Base-by-base conservation (phyloP, 2,329 filamentous ascomycete genomes). In the Triangularia verruculosa region DNA sequence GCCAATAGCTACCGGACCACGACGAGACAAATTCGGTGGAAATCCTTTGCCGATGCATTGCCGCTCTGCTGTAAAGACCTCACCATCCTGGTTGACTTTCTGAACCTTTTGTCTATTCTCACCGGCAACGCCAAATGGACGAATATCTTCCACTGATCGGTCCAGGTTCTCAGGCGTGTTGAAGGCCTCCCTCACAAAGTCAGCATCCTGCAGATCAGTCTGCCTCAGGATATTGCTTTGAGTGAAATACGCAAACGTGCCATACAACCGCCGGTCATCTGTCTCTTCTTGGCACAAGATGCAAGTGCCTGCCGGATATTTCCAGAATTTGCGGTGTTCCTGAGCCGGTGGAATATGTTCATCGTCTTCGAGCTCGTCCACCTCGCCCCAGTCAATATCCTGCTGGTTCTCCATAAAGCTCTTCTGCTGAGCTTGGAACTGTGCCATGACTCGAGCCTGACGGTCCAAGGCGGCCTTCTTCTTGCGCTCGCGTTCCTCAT, bases 241-340 rank as follows among this genome's bases (percentile, higher is more conserved):
- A 20, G 88, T 91, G 64, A 99, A 84, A 70, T 96, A 87, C 2
- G 92, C 92, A 78, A 99, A 98, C 0, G 94, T 97, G 64, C 95
- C 95, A 73, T 96, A 98, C 0, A 98, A 83, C 47, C 89, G 86
- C 12, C 89, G 88, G 68, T 98, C 94, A 70, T 94, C 93, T 2
- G 92, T 95, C 70, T 97, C 93, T 77, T 99, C 96, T 75, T 98
- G 95, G 72, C 95, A 99, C 15, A 98, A 80, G 61, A 99, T 97
- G 75, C 95, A 99, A 24, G 93, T 96, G 15, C 93, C 95, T 24
- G 88, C 86, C 1, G 96, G 95, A 74, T 96, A 99, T 73, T 93
- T 95, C 88, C 93, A 96, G 53, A 86, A 84, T 69, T 90, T 92
- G 73, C 88, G 88, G 57, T 87, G 84, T 70, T 88, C 86, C 70